Conservation (phyloP, 768 basidiomycete genomes). For the Calocera viscosa region DNA sequence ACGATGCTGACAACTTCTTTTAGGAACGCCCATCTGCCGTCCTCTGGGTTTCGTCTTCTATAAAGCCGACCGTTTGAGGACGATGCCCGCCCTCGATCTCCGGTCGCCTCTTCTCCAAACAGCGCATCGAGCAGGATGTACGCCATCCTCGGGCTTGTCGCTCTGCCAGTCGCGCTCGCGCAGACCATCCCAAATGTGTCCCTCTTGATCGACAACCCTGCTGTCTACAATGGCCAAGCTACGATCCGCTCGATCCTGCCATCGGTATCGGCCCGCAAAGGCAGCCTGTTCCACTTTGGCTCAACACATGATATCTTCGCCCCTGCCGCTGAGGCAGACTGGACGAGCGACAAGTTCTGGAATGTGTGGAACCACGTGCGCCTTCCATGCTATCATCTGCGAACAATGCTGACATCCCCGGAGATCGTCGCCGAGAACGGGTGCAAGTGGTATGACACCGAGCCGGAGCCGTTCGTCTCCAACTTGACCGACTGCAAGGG, state of each 20-base stretch:
- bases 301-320: background rate
- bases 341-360: constrained; percentile 6
- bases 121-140: background rate
- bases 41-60: background rate
- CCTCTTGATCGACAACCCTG: background rate
- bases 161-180: background rate
- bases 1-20: background rate
- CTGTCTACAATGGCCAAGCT: background rate
- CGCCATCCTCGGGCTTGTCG: background rate
- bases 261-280: background rate
- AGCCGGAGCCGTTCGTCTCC: background rate
- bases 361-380: background rate
- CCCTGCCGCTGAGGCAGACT: background rate
- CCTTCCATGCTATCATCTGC: too few relatives aligned
- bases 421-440: constrained; percentile 3
- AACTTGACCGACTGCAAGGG: constrained; percentile 3
- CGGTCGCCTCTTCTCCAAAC: background rate
- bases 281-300: background rate
- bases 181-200: constrained; percentile 1
- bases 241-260: background rate
- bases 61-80: background rate
- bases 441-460: constrained; percentile 6
- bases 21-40: background rate
- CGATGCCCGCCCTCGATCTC: background rate
- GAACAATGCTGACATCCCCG: background rate